Base-by-base conservation (phyloP, 164 flowering plant species). In the Annona cherimola region DNA sequence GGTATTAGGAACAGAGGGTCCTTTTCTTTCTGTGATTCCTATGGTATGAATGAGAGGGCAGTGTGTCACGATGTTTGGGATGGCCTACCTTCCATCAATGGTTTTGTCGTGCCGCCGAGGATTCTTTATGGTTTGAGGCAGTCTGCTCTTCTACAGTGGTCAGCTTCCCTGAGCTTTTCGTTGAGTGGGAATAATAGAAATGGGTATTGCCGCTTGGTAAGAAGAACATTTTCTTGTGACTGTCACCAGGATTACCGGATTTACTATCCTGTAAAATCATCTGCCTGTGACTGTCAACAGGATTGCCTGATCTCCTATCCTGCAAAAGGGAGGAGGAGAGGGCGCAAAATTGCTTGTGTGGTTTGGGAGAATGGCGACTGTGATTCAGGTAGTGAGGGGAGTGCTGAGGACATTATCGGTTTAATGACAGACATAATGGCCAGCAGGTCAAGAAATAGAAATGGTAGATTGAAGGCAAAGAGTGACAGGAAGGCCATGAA, bases 371-470 rank as follows among this genome's bases (percentile, higher is more conserved):
- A 73, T 45, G 82, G 74, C 64, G 68, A 72, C 42, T 71, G 16
- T 26, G 35, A 77, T 72, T 68, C 68, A 40, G 69, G 77, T 62
- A 62, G 63, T 61, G 74, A 63, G 16, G 86, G 76, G 74, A 86
- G 82, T 76, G 87, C 79, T 3, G 92, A 90, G 74, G 93, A 83
- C 44, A 71, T 90, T 80, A 81, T 92, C 62, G 83, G 85, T 65
- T 83, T 94, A 83, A 81, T 92, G 80, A 81, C 84, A 73, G 95
- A 88, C 76, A 85, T 79, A 19, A 66, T 78, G 20, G 66, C 69
- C 63, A 86, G 71, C 73, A 81, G 76, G 44, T 66, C 74, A 70
- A 70, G 74, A 65, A 73, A 75, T 72, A 83, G 78, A 18, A 79
- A 41, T 61, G 44, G 42, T 61, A 71, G 71, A 66, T 74, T 16